Conservation (phyloP, 2,329 filamentous ascomycete species). For the Alternaria infectoria region DNA sequence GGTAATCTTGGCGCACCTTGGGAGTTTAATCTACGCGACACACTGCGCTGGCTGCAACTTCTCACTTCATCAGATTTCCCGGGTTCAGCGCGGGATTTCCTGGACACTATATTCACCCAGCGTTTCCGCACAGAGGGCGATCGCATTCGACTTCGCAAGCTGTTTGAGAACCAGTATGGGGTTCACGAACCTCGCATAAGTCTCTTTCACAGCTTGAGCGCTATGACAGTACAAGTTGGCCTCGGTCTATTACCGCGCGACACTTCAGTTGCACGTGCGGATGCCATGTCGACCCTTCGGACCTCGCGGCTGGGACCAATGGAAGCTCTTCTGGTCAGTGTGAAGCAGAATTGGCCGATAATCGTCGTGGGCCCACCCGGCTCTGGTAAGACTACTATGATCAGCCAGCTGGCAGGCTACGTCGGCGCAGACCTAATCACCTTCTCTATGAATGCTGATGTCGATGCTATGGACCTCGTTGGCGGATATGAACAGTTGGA, state of each 20-base stretch:
- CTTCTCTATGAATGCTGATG: constrained; percentile 90
- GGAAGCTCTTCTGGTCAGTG: constrained; percentile 85
- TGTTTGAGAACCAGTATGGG: constrained; percentile 73
- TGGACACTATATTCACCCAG: constrained; percentile 83
- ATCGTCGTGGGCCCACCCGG: constrained; percentile 87
- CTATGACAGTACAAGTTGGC: constrained; percentile 76
- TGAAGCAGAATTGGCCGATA: constrained; percentile 85
- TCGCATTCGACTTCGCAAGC: constrained; percentile 65
- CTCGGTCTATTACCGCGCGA: constrained; percentile 73
- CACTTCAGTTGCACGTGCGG: constrained; percentile 37
- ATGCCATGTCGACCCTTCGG: constrained; percentile 24
- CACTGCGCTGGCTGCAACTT: constrained; percentile 83
- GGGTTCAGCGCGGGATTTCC: constrained; percentile 72
- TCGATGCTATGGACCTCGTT: constrained; percentile 96
- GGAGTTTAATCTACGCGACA: constrained; percentile 95
- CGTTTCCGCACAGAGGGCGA: constrained; percentile 80
- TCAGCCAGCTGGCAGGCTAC: constrained; percentile 80
- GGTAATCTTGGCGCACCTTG: constrained; percentile 75
- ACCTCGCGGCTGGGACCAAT: constrained; percentile 70
- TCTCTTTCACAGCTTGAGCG: constrained; percentile 74
- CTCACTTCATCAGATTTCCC: constrained; percentile 65
- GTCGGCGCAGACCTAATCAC: constrained; percentile 78
- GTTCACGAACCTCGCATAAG: constrained; percentile 40
- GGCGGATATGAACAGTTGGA: constrained; percentile 97
- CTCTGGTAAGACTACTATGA: constrained; percentile 81